A percentile compares a stretch with the other conserved stretches of the same genome.
Evolutionary conservation across 2,329 filamentous ascomycete genomes (phyloP).

Genomic region (Leptographium lundbergii): DNA sequence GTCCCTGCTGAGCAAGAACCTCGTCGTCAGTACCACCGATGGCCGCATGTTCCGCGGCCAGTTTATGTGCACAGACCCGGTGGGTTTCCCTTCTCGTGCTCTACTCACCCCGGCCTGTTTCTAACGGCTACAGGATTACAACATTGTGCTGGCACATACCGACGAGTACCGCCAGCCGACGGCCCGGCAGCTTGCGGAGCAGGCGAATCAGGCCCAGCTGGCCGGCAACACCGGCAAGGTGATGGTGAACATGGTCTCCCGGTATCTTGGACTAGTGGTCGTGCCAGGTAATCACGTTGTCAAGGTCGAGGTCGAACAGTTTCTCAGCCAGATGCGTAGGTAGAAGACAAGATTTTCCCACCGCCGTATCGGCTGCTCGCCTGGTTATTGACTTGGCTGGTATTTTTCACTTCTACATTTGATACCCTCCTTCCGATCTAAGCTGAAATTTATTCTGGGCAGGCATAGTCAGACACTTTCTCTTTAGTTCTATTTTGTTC

Average conservation of each 20-base stretch:
- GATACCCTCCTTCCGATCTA: neutral
- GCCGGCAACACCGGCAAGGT: slow-evolving; percentile 28
- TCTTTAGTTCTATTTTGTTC: neutral
- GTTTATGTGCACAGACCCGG: slow-evolving; percentile 91
- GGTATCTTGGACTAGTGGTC: slow-evolving; percentile 81
- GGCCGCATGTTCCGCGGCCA: slow-evolving; percentile 77
- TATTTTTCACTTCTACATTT: neutral
- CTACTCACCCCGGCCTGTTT: neutral
- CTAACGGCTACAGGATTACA: slow-evolving; percentile 53
- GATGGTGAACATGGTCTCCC: slow-evolving; percentile 63
- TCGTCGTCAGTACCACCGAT: slow-evolving; percentile 72
- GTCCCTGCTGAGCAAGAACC: slow-evolving; percentile 62
- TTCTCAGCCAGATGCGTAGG: slow-evolving; percentile 37
- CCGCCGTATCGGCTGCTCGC: neutral
- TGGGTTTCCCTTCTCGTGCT: slow-evolving; percentile 22
- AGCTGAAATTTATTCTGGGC: neutral
- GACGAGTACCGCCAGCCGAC: slow-evolving; percentile 81
- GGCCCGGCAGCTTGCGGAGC: slow-evolving; percentile 28
- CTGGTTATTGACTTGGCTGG: neutral
- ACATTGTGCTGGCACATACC: slow-evolving; percentile 74
- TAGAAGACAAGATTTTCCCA: neutral
- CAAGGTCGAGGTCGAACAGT: slow-evolving; percentile 81
- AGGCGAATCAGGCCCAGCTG: slow-evolving; percentile 15
- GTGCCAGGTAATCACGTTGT: slow-evolving; percentile 76
- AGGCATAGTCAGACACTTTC: neutral